These are phyloP conservation scores for Rutidosis leptorrhynchoides DNA, from an alignment of 129 eudicot species.

Conservation along the genomic window DNA sequence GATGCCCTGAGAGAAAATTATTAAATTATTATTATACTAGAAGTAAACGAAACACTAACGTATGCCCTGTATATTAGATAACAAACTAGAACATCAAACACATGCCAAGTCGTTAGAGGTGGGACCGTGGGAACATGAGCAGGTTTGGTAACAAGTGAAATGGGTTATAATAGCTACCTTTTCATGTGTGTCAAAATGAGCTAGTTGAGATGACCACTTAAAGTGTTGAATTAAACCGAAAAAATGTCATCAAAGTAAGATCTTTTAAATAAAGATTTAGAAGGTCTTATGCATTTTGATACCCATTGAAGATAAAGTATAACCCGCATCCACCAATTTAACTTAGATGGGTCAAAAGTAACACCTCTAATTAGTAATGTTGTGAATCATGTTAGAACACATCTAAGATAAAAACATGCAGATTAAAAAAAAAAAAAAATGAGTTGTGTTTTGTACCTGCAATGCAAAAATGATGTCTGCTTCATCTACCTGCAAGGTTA, in stretches of 20 bases:
- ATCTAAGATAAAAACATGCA: too few species aligned
- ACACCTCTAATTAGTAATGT: too few species aligned
- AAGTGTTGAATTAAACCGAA: background rate
- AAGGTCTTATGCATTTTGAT: background rate
- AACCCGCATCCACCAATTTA: too few species aligned
- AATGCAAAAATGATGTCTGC: conserved; percentile 89
- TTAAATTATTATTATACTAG: background rate
- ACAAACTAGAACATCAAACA: background rate
- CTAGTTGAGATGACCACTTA: background rate
- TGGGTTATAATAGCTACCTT: background rate
- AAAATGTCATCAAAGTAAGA: background rate
- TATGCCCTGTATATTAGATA: background rate
- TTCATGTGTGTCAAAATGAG: background rate
- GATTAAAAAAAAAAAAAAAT: background rate
- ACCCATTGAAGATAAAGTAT: too few species aligned
- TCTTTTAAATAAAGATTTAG: background rate
- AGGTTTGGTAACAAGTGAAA: background rate
- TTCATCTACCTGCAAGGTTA: conserved; percentile 71
- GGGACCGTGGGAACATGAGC: background rate
- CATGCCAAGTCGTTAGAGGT: background rate
- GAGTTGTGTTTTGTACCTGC: conserved; percentile 51
- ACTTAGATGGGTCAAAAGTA: too few species aligned
- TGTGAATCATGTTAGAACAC: too few species aligned
- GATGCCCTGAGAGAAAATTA: conserved; percentile 52
- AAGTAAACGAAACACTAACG: background rate